Conservation (phyloP, 2,329 filamentous ascomycete genomes). For the Lachnellula subtilissima region DNA sequence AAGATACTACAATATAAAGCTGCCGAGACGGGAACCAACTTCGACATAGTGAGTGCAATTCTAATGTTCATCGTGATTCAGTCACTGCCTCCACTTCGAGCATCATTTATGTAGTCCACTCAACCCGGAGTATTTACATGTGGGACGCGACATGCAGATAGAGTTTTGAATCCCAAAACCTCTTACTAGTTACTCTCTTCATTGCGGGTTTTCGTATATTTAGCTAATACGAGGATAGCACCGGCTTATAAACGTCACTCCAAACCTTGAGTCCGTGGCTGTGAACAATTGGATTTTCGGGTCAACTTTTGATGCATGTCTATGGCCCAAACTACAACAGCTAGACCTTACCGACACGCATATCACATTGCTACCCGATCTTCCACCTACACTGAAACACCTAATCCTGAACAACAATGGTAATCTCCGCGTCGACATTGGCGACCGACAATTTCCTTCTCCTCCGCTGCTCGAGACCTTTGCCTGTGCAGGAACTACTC, state of each 20-base stretch:
- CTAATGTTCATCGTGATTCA: neutral
- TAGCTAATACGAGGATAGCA: conserved; percentile 12
- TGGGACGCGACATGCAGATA: no score
- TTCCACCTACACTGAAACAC: conserved; percentile 25
- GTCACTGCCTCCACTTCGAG: neutral
- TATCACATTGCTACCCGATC: conserved; percentile 15
- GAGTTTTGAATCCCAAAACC: no score
- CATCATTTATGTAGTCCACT: neutral
- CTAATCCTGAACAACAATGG: conserved; percentile 21
- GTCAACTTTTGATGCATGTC: conserved; percentile 6
- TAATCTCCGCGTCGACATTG: neutral
- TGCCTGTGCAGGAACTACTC: conserved; percentile 15
- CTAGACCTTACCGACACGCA: conserved; percentile 21
- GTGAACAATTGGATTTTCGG: conserved; percentile 16
- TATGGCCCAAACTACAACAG: conserved; percentile 18
- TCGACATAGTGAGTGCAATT: conserved; percentile 19
- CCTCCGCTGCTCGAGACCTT: conserved; percentile 28
- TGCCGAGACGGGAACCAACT: neutral
- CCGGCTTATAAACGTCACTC: conserved; percentile 14
- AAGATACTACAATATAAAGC: conserved; percentile 11
- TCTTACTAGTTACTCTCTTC: no score
- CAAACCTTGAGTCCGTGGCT: conserved; percentile 17
- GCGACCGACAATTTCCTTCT: neutral
- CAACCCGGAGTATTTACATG: no score
- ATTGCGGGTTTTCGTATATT: neutral